Base-by-base conservation (phyloP, 805 yeast species). In the Yamadazyma philogaea region DNA sequence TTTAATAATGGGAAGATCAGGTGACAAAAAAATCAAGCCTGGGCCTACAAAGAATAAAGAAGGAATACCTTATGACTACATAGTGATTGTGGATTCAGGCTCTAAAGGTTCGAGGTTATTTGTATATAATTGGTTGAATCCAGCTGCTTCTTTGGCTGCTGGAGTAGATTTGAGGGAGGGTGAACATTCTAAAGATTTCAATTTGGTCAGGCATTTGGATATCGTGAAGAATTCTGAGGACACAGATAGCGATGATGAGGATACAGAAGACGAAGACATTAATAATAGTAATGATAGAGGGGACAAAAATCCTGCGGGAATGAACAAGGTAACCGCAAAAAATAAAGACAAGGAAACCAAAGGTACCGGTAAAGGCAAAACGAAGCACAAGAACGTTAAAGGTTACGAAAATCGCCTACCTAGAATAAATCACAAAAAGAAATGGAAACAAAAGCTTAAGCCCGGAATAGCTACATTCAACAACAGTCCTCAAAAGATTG, bases 41-140 rank as follows among this genome's bases (percentile, higher is more conserved):
- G 74, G 74, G 2, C 70, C 72, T 0, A 48, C 73, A 2, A 55
- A 56, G 21, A 70, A 73, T 40, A 51, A 56, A 2, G 56, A 68
- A 1, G 75, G 75, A 2, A 58, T 73, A 1, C 83, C 84, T 0
- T 77, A 75, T 45, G 80, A 81, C 55, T 81, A 80, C 54, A 74
- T 81, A 2, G 70, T 81, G 2, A 68, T 81, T 4, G 73, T 81
- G 2, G 87, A 81, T 56, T 77, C 85, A 1, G 87, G 87, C 0
- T 79, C 85, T 2, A 78, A 72, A 44, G 87, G 87, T 0, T 75
- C 84, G 0, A 56, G 87, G 15, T 84, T 81, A 0, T 78, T 69
- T 50, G 70, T 81, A 1, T 81, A 81, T 59, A 68, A 74, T 42
- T 82, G 81, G 79, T 56, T 66, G 32, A 72, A 74, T 40, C 69